These are phyloP conservation scores for Kodamaea plutei DNA, from an alignment of 1,139 yeast genomes.

Conservation along the genomic window DNA sequence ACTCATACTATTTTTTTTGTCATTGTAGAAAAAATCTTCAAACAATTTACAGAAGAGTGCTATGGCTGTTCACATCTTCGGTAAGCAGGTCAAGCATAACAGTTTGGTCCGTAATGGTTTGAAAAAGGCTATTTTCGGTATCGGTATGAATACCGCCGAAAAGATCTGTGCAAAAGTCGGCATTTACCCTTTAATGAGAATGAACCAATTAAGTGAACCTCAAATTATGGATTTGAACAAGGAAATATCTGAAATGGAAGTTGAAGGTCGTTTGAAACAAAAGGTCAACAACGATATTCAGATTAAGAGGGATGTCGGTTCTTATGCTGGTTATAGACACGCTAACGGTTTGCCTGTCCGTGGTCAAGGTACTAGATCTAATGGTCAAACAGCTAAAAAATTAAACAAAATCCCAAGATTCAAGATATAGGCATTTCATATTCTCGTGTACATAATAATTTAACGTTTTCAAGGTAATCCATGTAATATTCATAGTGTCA, in stretches of 20 bases:
- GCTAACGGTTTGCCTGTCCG: constrained; percentile 84
- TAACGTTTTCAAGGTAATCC: no score
- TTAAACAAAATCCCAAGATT: constrained; percentile 72
- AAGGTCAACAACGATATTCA: constrained; percentile 75
- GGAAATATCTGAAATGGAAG: constrained; percentile 76
- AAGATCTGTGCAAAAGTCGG: constrained; percentile 83
- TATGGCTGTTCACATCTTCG: constrained; percentile 79
- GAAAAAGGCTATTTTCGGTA: constrained; percentile 78
- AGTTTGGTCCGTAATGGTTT: constrained; percentile 53
- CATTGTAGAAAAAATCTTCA: no score
- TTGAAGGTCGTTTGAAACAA: constrained; percentile 82
- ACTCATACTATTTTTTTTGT: no score
- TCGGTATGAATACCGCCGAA: constrained; percentile 73
- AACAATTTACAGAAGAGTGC: no score
- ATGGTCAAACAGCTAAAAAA: constrained; percentile 84
- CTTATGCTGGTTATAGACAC: constrained; percentile 88
- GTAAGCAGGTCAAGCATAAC: constrained; percentile 62
- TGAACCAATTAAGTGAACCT: constrained; percentile 88
- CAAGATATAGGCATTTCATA: constrained; percentile 24
- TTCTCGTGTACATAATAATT: no score
- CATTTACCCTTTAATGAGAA: constrained; percentile 87
- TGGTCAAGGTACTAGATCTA: constrained; percentile 91
- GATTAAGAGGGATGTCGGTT: constrained; percentile 76
- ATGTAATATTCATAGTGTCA: no score
- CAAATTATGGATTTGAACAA: constrained; percentile 83